Evolutionary conservation across 2,329 filamentous ascomycete genomes (phyloP), one percentile per base, ranked within the genome.

Genomic region (Rutstroemia sp.): DNA sequence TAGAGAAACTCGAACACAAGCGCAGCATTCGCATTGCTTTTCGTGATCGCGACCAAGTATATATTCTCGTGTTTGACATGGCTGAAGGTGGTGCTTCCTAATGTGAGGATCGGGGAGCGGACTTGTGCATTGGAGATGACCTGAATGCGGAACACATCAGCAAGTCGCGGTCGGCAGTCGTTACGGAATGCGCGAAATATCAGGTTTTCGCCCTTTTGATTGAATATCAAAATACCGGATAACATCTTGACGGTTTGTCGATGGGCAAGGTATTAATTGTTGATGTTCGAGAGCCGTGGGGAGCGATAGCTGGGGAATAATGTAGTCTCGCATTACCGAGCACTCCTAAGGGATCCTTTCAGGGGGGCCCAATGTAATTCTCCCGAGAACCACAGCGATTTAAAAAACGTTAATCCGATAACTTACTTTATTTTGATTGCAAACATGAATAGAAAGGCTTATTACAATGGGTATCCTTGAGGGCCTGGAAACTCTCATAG

Each of bases 61-160:
- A 99, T 96, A 72, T 99, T 99, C 72, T 99, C 94, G 75, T 96
- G 92, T 73, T 96, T 96, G 75, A 99, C 92, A 84, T 99, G 94
- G 78, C 91, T 96, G 74, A 99, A 99, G 48, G 95, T 99, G 56
- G 94, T 99, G 72, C 90, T 96, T 62, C 95, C 94, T 57, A 99
- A 84, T 4, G 94, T 99, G 67, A 99, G 80, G 74, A 99, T 97
- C 58, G 94, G 94, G 64, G 94, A 97, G 64, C 95, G 90, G 59
- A 99, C 94, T 73, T 96, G 91, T 53, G 94, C 87, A 72, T 99
- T 99, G 67, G 91, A 96, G 72, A 99, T 97, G 76, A 99, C 92
- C 72, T 99, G 94, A 73, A 99, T 99, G 73, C 94, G 92, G 76
- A 99, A 99, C 76, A 99, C 92, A 71, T 99, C 94, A 75, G 94